Evolutionary conservation across 1,284 basidiomycete species (phyloP), one percentile per base, ranked within the genome.

Genomic region (Phaffia rhodozyma): DNA sequence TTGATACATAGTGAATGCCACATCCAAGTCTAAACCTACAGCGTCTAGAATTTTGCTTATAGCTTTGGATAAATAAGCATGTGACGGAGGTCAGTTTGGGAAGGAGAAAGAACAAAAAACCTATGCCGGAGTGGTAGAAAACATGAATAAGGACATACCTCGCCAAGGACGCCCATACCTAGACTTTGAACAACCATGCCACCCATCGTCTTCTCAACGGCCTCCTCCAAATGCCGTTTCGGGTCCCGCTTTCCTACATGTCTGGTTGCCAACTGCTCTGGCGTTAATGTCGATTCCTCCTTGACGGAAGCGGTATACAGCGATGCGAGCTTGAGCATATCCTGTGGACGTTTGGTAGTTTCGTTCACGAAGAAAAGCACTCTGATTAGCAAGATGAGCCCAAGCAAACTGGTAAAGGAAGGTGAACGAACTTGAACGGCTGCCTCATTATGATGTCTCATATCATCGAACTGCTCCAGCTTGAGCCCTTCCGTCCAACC

Each of bases 211-310:
- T 87, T 89, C 77, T 96, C 92, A n/a, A 94, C 93, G 34, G 88
- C 87, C 77, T 96, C 93, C 72, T 94, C 91, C 68, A 97, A 76
- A 79, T 97, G 92, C 70, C 92, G 84, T 78, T 97, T 97, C 54
- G 92, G 92, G 78, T 97, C 92, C 72, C 94, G 90, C 77, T 96
- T 97, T 66, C 93, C 93, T 70, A 97, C 92, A 76, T 97, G 93
- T 68, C 92, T 84, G 62, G 91, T 96, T 79, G 94, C 93, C 58
- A 96, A 81, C 73, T 96, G 90, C 58, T 94, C 89, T 21, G 86
- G 74, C 23, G 90, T 87, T 64, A 97, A 78, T 30, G 91, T 94
- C 60, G 91, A 87, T 76, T 97, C 92, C 75, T 97, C 92, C 77
- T 93, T 88, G 48, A 97, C 90, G 0, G 90, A 93, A 75, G 94